Conservation (phyloP, 352 stramenopile genomes). For the Pythium oligandrum region DNA sequence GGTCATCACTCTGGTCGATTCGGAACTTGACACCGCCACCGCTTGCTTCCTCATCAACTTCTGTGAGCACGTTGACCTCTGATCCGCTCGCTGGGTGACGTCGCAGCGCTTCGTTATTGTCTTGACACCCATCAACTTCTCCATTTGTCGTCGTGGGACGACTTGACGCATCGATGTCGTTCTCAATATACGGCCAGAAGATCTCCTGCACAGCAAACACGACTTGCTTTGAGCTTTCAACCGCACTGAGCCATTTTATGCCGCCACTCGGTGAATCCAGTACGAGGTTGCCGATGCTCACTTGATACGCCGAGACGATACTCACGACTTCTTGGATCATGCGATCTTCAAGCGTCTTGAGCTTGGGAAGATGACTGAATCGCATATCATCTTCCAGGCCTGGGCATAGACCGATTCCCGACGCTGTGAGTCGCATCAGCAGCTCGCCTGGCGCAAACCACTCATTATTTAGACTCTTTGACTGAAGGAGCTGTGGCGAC, state of each 20-base stretch:
- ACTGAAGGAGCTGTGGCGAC: constrained; percentile 37
- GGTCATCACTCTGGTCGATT: constrained; percentile 49
- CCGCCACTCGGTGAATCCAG: constrained; percentile 17
- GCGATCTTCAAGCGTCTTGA: constrained; percentile 61
- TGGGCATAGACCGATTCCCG: constrained; percentile 62
- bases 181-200: constrained; percentile 64
- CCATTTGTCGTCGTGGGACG: constrained; percentile 10
- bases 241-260: constrained; percentile 23
- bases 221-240: constrained; percentile 48
- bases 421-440: constrained; percentile 41
- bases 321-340: constrained; percentile 67
- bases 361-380: constrained; percentile 41
- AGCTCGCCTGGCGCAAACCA: constrained; percentile 51
- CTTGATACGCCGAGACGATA: constrained; percentile 56
- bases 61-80: constrained; percentile 57
- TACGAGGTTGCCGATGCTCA: constrained; percentile 37
- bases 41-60: constrained; percentile 57
- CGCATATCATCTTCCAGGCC: constrained; percentile 26
- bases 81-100: constrained; percentile 28
- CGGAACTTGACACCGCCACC: constrained; percentile 69
- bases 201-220: constrained; percentile 77
- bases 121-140: background rate
- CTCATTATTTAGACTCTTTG: constrained; percentile 29
- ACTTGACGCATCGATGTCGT: constrained; percentile 11
- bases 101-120: constrained; percentile 5